These are phyloP conservation scores for Fraxinus angustifolia DNA, from an alignment of 305 asterid genomes.

Conservation along the genomic window DNA sequence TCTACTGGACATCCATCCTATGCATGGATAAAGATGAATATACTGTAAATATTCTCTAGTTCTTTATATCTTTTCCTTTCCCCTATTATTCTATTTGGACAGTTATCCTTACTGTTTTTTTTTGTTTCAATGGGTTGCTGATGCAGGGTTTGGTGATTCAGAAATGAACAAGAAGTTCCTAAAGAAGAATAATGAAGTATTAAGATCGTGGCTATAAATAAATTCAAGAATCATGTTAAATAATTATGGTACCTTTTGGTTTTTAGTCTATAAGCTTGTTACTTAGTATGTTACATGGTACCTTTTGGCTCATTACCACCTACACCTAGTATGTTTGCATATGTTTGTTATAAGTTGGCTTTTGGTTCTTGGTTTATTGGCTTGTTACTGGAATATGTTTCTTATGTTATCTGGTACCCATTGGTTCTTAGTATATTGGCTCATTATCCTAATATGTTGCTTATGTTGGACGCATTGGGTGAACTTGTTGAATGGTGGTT, in stretches of 20 bases:
- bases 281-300: background rate
- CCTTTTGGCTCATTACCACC: background rate
- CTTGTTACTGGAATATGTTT: background rate
- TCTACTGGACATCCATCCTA: background rate
- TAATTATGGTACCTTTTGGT: background rate
- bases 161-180: conserved; percentile 58
- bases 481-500: conserved; percentile 9
- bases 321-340: background rate
- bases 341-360: background rate
- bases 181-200: conserved; percentile 56
- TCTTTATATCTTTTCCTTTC: background rate
- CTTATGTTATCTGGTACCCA: background rate
- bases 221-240: background rate
- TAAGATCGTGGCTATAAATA: conserved; percentile 17
- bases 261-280: background rate
- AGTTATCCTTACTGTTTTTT: background rate
- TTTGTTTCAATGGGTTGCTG: background rate
- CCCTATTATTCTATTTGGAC: background rate
- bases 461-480: background rate
- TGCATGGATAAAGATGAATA: background rate
- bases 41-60: background rate
- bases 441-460: background rate
- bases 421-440: background rate
- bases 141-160: conserved; percentile 62
- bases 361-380: background rate